A percentile compares a stretch with the other conserved stretches of the same genome.
Conservation (phyloP, 148 eudicot species). For the Nepenthes mirabilis region DNA sequence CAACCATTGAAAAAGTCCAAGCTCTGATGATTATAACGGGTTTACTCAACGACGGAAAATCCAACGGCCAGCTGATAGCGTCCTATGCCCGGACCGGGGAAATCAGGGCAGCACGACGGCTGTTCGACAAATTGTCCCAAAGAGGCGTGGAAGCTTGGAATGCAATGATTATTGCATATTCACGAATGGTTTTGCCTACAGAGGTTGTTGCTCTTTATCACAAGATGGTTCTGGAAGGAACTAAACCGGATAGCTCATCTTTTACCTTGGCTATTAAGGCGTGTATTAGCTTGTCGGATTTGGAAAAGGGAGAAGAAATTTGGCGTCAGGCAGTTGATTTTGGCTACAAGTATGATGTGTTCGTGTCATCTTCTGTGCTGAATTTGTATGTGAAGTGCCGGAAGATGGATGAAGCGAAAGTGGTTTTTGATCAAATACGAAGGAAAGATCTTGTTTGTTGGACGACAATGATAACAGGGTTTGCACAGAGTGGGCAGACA, state of each 20-base stretch:
- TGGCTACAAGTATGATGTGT: constrained; percentile 54
- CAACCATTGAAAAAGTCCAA: constrained; percentile 38
- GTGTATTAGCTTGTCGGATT: constrained; percentile 41
- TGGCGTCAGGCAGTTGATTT: constrained; percentile 29
- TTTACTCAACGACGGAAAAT: constrained; percentile 17
- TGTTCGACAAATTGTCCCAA: constrained; percentile 48
- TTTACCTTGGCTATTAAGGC: constrained; percentile 63
- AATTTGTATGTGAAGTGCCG: constrained; percentile 53
- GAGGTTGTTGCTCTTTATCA: constrained; percentile 36
- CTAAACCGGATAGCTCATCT: constrained; percentile 70
- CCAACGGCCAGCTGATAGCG: constrained; percentile 33
- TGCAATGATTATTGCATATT: constrained; percentile 48
- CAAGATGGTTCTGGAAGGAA: constrained; percentile 29
- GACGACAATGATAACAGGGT: constrained; percentile 57
- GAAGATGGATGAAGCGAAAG: constrained; percentile 41
- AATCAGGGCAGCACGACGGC: constrained; percentile 29
- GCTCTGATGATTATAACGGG: constrained; percentile 43
- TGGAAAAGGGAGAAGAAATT: constrained; percentile 42
- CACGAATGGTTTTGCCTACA: constrained; percentile 16
- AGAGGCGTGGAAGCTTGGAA: constrained; percentile 59
- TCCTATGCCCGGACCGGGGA: constrained; percentile 35
- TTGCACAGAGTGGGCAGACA: constrained; percentile 37
- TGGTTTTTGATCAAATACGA: constrained; percentile 38
- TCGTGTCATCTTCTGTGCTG: constrained; percentile 56
- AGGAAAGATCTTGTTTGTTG: constrained; percentile 51